Evolutionary conservation across 768 basidiomycete genomes (phyloP).

Genomic region (Suillus bovinus): DNA sequence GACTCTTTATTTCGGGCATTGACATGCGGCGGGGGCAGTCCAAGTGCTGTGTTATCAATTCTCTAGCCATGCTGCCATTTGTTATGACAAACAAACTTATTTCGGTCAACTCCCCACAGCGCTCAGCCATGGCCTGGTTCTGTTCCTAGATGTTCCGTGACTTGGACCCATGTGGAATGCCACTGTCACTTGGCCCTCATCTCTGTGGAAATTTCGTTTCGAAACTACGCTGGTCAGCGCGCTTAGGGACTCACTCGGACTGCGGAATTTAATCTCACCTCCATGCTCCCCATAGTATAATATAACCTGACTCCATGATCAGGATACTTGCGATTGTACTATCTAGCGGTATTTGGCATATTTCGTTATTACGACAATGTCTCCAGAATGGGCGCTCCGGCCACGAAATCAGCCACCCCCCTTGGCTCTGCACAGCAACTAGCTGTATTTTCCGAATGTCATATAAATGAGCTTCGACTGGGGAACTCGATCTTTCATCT

Average conservation of each 20-base stretch:
- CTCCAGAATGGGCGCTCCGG: background rate
- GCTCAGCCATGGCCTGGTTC: conserved; percentile 5
- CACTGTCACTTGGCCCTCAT: conserved; percentile 3
- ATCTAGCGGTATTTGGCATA: background rate
- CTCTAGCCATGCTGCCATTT: conserved; percentile 2
- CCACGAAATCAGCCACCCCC: conserved; percentile 1
- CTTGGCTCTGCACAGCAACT: conserved; percentile 8
- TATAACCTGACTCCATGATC: background rate
- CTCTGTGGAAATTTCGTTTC: background rate
- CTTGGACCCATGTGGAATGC: background rate
- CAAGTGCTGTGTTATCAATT: conserved; percentile 1
- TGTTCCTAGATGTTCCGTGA: conserved; percentile 1
- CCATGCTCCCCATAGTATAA: too few relatives aligned
- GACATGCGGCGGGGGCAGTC: background rate
- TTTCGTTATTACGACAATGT: background rate
- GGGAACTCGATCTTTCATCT: background rate
- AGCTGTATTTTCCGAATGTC: background rate
- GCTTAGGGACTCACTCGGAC: background rate
- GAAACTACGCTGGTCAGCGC: background rate
- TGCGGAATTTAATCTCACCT: background rate
- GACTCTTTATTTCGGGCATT: background rate
- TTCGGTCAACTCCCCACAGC: background rate
- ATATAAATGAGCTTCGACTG: background rate
- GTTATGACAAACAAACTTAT: background rate
- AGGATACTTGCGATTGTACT: background rate